Conservation (phyloP, 306 rosid genomes). For the Pyrus pyrifolia region DNA sequence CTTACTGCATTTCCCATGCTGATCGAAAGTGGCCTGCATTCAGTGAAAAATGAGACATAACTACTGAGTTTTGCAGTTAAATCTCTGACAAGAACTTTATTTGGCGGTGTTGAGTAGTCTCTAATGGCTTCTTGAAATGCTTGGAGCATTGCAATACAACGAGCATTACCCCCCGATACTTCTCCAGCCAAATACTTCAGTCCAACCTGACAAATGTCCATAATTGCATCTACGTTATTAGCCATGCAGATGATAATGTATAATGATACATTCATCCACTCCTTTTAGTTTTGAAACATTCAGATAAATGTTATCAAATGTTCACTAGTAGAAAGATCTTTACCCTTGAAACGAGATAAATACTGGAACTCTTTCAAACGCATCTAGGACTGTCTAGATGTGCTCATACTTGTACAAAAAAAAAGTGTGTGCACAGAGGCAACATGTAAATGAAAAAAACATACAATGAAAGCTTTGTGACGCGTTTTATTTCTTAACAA, state of each 20-base stretch:
- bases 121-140: conserved; percentile 68
- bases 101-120: conserved; percentile 70
- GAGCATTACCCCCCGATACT: conserved; percentile 70
- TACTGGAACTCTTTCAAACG: neutral
- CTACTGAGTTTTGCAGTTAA: conserved; percentile 69
- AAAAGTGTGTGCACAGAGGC: neutral
- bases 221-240: neutral
- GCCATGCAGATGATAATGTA: neutral
- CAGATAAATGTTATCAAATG: neutral
- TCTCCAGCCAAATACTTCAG: conserved; percentile 63
- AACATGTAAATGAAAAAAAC: neutral
- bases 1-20: conserved; percentile 90
- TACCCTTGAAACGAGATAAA: neutral
- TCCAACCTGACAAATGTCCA: conserved; percentile 62
- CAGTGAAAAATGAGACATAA: conserved; percentile 66
- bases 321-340: neutral
- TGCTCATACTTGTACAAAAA: neutral
- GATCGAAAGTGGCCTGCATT: conserved; percentile 82
- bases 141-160: conserved; percentile 80
- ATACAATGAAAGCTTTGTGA: neutral
- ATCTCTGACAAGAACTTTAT: conserved; percentile 62
- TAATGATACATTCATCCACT: neutral
- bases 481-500: neutral
- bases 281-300: neutral
- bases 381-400: neutral